A percentile compares a stretch with the other conserved stretches of the same genome.
Conservation (phyloP, 148 eudicot species). For the Cornus suecica region DNA sequence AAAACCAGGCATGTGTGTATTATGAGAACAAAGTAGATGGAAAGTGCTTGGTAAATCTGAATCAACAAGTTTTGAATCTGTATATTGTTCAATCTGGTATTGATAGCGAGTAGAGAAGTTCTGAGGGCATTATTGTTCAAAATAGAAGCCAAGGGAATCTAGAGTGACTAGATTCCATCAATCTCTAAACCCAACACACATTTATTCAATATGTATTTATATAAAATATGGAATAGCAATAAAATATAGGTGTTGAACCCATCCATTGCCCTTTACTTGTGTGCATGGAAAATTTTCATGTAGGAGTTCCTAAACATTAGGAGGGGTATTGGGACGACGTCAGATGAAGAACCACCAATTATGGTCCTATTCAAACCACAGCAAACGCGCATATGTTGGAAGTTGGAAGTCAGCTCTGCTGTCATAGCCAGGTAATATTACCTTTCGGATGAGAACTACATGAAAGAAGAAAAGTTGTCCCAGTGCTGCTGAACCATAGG, state of each 20-base stretch:
- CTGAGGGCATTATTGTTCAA: background rate
- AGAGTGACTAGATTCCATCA: background rate
- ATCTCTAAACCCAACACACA: background rate
- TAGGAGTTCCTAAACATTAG: background rate
- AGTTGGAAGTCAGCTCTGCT: background rate
- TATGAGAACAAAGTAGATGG: background rate
- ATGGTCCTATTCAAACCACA: background rate
- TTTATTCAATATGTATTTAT: no score
- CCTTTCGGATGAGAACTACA: slow-evolving; percentile 87
- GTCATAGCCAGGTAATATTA: slow-evolving; percentile 23
- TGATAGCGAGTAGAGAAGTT: no score
- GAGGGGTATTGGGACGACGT: background rate
- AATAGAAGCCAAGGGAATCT: background rate
- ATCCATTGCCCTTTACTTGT: background rate
- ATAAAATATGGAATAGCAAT: no score
- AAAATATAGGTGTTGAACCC: no score
- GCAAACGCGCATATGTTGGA: background rate
- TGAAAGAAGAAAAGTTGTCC: slow-evolving; percentile 97
- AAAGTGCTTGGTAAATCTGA: background rate
- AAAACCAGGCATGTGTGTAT: background rate
- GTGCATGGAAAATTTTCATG: background rate
- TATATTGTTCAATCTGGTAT: no score
- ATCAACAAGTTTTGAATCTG: background rate
- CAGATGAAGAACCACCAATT: background rate
- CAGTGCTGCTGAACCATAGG: slow-evolving; percentile 81